phyloP scores from a whole-genome alignment of 2,329 filamentous ascomycete genomes.

The Colletotrichum eremochloae region DNA sequence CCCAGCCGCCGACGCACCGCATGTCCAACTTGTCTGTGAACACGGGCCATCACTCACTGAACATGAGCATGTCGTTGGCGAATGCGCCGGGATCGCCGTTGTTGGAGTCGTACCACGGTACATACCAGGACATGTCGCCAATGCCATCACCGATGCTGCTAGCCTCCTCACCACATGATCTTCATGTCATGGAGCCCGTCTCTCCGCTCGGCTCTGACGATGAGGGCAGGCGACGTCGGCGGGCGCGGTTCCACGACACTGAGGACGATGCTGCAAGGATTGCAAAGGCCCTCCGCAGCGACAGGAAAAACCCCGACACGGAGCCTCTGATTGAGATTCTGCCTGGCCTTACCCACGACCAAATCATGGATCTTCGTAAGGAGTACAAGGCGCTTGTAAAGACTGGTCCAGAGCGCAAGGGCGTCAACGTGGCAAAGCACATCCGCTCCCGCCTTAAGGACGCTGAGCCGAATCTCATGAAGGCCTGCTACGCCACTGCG shows the following conservation, averaged over 20 bases:
- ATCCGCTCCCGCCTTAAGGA: slow-evolving; percentile 83
- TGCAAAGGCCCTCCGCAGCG: slow-evolving; percentile 79
- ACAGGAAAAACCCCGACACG: slow-evolving; percentile 70
- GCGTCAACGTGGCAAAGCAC: slow-evolving; percentile 88
- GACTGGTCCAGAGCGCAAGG: slow-evolving; percentile 77
- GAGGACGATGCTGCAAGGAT: slow-evolving; percentile 82
- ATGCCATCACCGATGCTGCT: slow-evolving; percentile 87
- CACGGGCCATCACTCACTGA: slow-evolving; percentile 56
- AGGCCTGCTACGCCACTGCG: slow-evolving; percentile 90
- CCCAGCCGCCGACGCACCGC: slow-evolving; percentile 61
- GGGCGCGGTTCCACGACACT: slow-evolving; percentile 87
- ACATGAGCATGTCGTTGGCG: slow-evolving; percentile 59
- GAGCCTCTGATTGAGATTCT: slow-evolving; percentile 85
- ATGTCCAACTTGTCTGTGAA: slow-evolving; percentile 68
- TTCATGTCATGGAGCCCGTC: slow-evolving; percentile 60
- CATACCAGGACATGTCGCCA: slow-evolving; percentile 93
- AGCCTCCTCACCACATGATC: slow-evolving; percentile 48
- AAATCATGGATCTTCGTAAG: slow-evolving; percentile 85
- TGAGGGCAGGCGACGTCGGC: slow-evolving; percentile 62
- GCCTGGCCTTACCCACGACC: slow-evolving; percentile 85
- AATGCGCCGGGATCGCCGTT: slow-evolving; percentile 83
- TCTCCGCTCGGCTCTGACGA: slow-evolving; percentile 67
- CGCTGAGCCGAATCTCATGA: slow-evolving; percentile 82
- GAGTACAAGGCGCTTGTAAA: slow-evolving; percentile 95
- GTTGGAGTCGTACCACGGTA: slow-evolving; percentile 92